These are phyloP conservation scores for Cenococcum geophilum DNA, from an alignment of 495 filamentous ascomycete species.

Conservation along the genomic window DNA sequence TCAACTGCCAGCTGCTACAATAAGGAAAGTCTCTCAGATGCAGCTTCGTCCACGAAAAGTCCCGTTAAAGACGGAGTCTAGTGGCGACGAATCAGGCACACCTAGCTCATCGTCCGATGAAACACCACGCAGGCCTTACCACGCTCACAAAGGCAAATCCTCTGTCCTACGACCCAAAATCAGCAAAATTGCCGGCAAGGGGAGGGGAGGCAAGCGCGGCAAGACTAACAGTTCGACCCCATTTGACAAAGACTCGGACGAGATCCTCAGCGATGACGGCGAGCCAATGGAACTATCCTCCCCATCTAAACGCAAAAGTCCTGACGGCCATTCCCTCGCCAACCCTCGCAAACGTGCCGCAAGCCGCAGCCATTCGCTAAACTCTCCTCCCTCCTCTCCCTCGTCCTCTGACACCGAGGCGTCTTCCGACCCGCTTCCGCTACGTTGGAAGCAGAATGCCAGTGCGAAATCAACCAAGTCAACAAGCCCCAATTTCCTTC, in stretches of 20 bases:
- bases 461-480: conserved; percentile 25
- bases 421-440: conserved; percentile 33
- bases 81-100: conserved; percentile 3
- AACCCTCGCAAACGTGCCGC: conserved; percentile 19
- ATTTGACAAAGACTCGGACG: conserved; percentile 29
- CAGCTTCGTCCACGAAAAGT: conserved; percentile 18
- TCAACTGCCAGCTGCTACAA: conserved; percentile 15
- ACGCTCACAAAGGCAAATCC: conserved; percentile 11
- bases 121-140: conserved; percentile 5
- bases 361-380: conserved; percentile 11
- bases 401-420: conserved; percentile 35
- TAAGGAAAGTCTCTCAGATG: conserved; percentile 13
- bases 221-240: conserved; percentile 16
- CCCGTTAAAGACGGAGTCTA: conserved; percentile 10
- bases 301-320: conserved; percentile 39
- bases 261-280: conserved; percentile 7
- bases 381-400: conserved; percentile 7
- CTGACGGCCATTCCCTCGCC: not conserved
- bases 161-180: conserved; percentile 51
- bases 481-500: conserved; percentile 13
- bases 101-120: not conserved
- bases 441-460: conserved; percentile 36
- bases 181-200: conserved; percentile 47
- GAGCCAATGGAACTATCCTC: conserved; percentile 43
- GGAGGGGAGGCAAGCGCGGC: conserved; percentile 31